Conservation (phyloP, 139 green algal genomes). For the Closterium sp. region DNA sequence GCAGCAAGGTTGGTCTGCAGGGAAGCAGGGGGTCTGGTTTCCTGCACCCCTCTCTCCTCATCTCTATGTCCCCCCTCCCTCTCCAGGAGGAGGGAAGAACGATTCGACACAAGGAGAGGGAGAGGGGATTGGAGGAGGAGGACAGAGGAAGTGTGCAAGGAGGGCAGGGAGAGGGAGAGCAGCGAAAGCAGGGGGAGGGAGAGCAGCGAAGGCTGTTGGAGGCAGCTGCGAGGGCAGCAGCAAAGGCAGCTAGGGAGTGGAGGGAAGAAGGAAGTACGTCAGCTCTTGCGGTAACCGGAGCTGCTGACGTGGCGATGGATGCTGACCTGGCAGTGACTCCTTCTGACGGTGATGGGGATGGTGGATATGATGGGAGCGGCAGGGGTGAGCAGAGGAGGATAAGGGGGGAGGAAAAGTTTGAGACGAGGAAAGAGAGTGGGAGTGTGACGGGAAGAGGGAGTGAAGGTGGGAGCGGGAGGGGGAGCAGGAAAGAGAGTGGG, state of each 20-base stretch:
- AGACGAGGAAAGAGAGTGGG: too few relatives aligned
- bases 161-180: background rate
- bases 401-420: too few relatives aligned
- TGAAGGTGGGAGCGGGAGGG: background rate
- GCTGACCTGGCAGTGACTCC: background rate
- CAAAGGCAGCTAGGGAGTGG: background rate
- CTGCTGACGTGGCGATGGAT: background rate
- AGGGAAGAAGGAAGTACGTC: background rate
- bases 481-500: too few relatives aligned
- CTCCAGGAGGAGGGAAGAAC: too few relatives aligned
- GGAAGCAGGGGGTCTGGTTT: too few relatives aligned
- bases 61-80: too few relatives aligned
- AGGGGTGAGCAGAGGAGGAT: too few relatives aligned
- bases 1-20: too few relatives aligned
- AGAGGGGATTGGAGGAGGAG: too few relatives aligned
- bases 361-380: background rate
- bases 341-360: background rate
- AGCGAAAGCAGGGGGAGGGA: too few relatives aligned
- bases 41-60: too few relatives aligned
- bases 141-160: background rate
- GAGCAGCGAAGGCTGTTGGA: background rate
- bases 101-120: too few relatives aligned
- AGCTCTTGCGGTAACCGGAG: background rate
- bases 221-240: background rate
- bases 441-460: background rate